phyloP scores from a whole-genome alignment of 352 stramenopile genomes.

The Phytophthora pinifolia region DNA sequence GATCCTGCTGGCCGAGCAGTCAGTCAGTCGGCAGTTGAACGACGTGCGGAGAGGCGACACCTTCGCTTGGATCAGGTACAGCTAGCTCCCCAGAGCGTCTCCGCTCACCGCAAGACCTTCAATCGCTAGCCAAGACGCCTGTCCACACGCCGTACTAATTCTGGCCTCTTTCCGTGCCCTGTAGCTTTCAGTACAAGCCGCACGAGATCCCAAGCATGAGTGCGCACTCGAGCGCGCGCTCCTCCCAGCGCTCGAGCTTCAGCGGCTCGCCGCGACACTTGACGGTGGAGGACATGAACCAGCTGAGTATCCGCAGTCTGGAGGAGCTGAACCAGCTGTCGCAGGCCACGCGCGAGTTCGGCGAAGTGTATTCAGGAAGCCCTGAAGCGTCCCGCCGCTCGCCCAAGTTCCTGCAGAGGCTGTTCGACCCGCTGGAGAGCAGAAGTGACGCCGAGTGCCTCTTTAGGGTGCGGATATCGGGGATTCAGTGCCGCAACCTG shows the following conservation, averaged over 20 bases:
- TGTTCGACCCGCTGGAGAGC: conserved; percentile 70
- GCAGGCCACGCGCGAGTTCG: conserved; percentile 73
- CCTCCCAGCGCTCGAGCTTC: conserved; percentile 39
- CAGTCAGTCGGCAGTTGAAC: conserved; percentile 23
- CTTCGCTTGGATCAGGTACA: conserved; percentile 12
- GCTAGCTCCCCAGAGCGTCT: neutral
- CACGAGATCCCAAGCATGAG: conserved; percentile 10
- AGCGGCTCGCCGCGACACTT: conserved; percentile 46
- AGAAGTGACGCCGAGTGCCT: conserved; percentile 68
- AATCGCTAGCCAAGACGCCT: conserved; percentile 9
- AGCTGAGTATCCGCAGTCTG: conserved; percentile 39
- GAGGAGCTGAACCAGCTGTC: conserved; percentile 77
- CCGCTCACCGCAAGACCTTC: neutral
- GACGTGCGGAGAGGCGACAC: conserved; percentile 11
- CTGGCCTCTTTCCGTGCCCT: neutral
- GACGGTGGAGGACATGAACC: conserved; percentile 42
- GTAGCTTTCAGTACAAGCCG: neutral
- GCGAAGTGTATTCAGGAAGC: conserved; percentile 56
- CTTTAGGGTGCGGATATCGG: conserved; percentile 83
- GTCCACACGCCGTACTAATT: neutral
- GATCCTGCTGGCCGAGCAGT: conserved; percentile 10
- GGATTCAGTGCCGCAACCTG: conserved; percentile 89
- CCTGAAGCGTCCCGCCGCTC: conserved; percentile 38
- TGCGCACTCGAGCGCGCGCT: conserved; percentile 23
- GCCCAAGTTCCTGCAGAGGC: conserved; percentile 61